These are phyloP conservation scores for Streptanthus diversifolius DNA, from an alignment of 345 rosid genomes.

Conservation along the genomic window DNA sequence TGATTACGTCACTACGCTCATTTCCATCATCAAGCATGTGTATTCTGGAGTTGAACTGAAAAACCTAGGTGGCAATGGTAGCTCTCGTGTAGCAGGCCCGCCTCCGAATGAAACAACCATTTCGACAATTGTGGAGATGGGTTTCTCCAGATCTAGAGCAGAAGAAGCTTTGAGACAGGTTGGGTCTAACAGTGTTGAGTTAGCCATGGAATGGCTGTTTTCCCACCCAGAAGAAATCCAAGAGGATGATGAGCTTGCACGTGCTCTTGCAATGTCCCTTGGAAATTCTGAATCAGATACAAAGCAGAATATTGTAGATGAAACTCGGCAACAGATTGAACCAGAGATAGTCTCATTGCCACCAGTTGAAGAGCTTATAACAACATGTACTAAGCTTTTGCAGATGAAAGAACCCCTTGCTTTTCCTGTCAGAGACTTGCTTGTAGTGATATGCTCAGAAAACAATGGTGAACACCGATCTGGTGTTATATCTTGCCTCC, in stretches of 20 bases:
- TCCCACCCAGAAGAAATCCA: slow-evolving; percentile 86
- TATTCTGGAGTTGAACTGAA: slow-evolving; percentile 95
- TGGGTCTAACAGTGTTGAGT: slow-evolving; percentile 86
- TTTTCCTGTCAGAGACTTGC: slow-evolving; percentile 86
- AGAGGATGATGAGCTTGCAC: slow-evolving; percentile 98
- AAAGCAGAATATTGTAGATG: slow-evolving; percentile 59
- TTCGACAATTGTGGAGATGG: slow-evolving; percentile 94
- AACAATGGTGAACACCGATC: slow-evolving; percentile 84
- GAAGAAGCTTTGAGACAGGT: slow-evolving; percentile 97
- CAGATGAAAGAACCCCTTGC: slow-evolving; percentile 88
- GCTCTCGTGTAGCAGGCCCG: slow-evolving; percentile 69
- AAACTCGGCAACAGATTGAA: slow-evolving; percentile 50
- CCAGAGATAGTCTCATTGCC: slow-evolving; percentile 82
- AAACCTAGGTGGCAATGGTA: slow-evolving; percentile 45
- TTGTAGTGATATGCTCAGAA: slow-evolving; percentile 77
- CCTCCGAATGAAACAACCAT: slow-evolving; percentile 90
- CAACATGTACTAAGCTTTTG: slow-evolving; percentile 80
- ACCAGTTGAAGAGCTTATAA: slow-evolving; percentile 77
- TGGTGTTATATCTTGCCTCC: slow-evolving; percentile 66
- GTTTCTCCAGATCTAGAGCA: slow-evolving; percentile 87
- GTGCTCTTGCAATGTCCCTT: slow-evolving; percentile 94
- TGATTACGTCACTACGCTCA: slow-evolving; percentile 66
- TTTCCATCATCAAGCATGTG: slow-evolving; percentile 81
- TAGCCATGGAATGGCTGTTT: slow-evolving; percentile 98
- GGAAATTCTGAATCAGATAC: slow-evolving; percentile 81